Evolutionary conservation across 805 yeast genomes (phyloP), one percentile per base, ranked within the genome.

Genomic region (Henningerozyma blattae): DNA sequence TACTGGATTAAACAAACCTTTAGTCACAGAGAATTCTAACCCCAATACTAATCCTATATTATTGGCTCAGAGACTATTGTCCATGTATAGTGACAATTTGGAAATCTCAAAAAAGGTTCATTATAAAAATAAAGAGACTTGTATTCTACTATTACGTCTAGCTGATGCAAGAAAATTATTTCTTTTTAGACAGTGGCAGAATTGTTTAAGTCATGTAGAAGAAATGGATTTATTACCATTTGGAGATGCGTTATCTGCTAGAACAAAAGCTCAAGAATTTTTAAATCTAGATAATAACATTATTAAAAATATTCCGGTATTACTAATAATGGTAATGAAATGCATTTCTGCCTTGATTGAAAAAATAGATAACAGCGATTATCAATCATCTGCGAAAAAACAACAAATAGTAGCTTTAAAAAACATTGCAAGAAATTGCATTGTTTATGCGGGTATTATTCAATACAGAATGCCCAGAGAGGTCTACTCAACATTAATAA

Each of bases 391-490:
- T 2, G 62, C 70, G 10, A 70, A 69, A 38, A 68, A 65, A 28
- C 72, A 69, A 36, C 80, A 77, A 50, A 57, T 70, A 15, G 62
- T 56, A 3, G 70, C 72, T 28, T 60, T 84, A 48, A 65, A 65
- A 33, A 68, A 68, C 40, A 66, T 79, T 42, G 85, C 94, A 2
- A 79, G 75, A 54, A 85, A 85, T 56, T 81, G 94, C 56, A 85
- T 87, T 86, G 74, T 87, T 3, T 89, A 80, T 55, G 94, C 96
- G 5, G 97, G 96, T 40, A 80, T 89, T 77, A 78, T 87, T 25
- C 94, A 84, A 59, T 86, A 82, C 58, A 77, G 80, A 53, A 84
- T 87, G 93, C 94, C 95, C 7, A 61, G 68, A 35, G 94, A 84
- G 46, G 77, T 84, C 0, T 84, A 81, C 52, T 74, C 82, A 44